phyloP scores from a whole-genome alignment of 2,329 filamentous ascomycete genomes.

The Pseudocercospora cruenta region DNA sequence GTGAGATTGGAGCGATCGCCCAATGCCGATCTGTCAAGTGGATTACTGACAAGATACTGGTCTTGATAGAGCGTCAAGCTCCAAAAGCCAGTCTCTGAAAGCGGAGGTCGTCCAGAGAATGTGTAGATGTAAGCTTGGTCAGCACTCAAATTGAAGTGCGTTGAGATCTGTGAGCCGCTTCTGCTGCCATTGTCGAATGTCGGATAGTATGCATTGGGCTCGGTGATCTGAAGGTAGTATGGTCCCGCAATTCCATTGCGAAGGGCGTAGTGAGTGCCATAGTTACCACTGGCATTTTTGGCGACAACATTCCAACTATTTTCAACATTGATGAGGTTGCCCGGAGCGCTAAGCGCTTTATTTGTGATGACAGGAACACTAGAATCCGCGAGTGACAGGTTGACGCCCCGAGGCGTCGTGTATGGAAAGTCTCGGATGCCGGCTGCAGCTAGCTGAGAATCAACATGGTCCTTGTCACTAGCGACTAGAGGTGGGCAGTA shows the following conservation, averaged over 20 bases:
- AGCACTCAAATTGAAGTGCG: slow-evolving; percentile 6
- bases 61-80: slow-evolving; percentile 28
- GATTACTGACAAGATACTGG: slow-evolving; percentile 27
- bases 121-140: slow-evolving; percentile 24
- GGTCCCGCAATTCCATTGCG: slow-evolving; percentile 12
- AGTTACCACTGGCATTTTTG: slow-evolving; percentile 6
- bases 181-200: slow-evolving; percentile 19
- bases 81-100: slow-evolving; percentile 28
- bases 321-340: slow-evolving; percentile 5
- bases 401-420: slow-evolving; percentile 4
- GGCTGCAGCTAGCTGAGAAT: slow-evolving; percentile 7
- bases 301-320: slow-evolving; percentile 22
- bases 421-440: slow-evolving; percentile 20
- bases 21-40: slow-evolving; percentile 20
- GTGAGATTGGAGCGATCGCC: slow-evolving; percentile 29
- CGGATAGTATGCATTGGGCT: slow-evolving; percentile 22
- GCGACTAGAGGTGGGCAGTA: slow-evolving; percentile 14
- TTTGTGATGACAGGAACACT: not conserved
- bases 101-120: slow-evolving; percentile 26
- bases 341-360: not conserved
- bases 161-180: not conserved
- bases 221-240: slow-evolving; percentile 13
- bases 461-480: not conserved
- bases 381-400: slow-evolving; percentile 18
- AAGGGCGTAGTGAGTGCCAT: slow-evolving; percentile 19